phyloP scores from a whole-genome alignment of 768 basidiomycete genomes.

The Russula griseocarnosa region DNA sequence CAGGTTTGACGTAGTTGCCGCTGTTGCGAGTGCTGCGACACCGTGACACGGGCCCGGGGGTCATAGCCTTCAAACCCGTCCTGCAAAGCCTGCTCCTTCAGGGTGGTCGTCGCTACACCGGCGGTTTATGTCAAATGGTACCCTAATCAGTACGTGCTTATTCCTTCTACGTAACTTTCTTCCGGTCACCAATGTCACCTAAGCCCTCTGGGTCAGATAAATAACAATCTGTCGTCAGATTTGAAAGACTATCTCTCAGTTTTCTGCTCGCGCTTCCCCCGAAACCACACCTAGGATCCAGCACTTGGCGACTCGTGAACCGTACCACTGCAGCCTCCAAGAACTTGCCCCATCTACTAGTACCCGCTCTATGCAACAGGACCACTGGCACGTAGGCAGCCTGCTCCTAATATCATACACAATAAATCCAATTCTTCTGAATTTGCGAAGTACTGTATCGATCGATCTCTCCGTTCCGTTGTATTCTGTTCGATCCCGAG shows the following conservation, averaged over 20 bases:
- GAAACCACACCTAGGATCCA: not conserved
- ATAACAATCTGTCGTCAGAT: not conserved
- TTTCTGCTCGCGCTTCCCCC: not conserved
- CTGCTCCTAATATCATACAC: not conserved
- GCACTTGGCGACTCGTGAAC: too few species aligned
- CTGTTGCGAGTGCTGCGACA: not conserved
- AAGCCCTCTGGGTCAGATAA: not conserved
- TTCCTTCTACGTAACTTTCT: too few species aligned
- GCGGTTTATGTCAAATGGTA: not conserved
- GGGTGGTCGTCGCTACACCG: not conserved
- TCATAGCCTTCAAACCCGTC: not conserved
- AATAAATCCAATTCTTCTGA: not conserved
- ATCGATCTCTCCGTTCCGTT: not conserved
- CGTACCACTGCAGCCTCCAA: too few species aligned
- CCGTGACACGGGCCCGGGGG: not conserved
- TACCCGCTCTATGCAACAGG: not conserved
- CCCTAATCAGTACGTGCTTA: not conserved
- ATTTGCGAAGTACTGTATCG: not conserved
- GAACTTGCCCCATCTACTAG: not conserved
- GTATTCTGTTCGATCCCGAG: too few species aligned
- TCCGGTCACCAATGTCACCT: not conserved
- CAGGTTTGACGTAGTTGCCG: not conserved
- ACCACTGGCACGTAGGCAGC: not conserved
- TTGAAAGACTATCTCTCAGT: not conserved
- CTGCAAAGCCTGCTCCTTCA: not conserved